A percentile compares a stretch with the other conserved stretches of the same genome.
These are phyloP conservation scores for Tulasnella sp. DNA, from an alignment of 768 basidiomycete species.

Conservation along the genomic window DNA sequence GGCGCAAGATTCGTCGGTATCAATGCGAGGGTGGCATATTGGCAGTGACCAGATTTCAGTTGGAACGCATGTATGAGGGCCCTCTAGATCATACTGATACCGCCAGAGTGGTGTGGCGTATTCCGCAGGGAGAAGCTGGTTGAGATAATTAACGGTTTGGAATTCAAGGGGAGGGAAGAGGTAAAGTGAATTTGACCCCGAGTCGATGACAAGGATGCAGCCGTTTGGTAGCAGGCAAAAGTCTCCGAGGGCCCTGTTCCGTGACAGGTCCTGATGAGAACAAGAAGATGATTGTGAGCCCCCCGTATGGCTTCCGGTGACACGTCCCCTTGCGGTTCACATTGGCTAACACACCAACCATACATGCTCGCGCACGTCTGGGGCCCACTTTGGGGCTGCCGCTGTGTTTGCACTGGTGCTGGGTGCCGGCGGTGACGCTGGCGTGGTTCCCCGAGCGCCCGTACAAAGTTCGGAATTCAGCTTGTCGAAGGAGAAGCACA, in stretches of 20 bases:
- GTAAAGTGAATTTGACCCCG: background rate
- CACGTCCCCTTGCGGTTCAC: no score
- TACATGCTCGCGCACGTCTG: no score
- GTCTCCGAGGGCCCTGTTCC: background rate
- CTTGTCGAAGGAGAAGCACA: background rate
- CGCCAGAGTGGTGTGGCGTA: background rate
- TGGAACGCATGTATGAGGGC: background rate
- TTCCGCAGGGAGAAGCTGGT: background rate
- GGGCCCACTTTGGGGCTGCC: no score
- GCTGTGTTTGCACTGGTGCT: background rate
- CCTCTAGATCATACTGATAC: background rate
- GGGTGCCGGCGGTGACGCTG: background rate
- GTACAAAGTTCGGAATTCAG: background rate
- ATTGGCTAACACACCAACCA: no score
- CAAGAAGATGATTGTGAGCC: background rate
- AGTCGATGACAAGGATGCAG: background rate
- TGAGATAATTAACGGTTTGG: background rate
- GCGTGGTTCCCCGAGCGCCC: background rate
- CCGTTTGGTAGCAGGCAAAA: background rate
- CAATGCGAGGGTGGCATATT: background rate
- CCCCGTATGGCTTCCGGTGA: no score
- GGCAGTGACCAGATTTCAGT: background rate
- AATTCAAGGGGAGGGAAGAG: background rate
- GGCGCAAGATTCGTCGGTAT: background rate
- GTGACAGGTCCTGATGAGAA: background rate